These are phyloP conservation scores for Caryocar brasiliense DNA, from an alignment of 441 rosid species.

Conservation along the genomic window DNA sequence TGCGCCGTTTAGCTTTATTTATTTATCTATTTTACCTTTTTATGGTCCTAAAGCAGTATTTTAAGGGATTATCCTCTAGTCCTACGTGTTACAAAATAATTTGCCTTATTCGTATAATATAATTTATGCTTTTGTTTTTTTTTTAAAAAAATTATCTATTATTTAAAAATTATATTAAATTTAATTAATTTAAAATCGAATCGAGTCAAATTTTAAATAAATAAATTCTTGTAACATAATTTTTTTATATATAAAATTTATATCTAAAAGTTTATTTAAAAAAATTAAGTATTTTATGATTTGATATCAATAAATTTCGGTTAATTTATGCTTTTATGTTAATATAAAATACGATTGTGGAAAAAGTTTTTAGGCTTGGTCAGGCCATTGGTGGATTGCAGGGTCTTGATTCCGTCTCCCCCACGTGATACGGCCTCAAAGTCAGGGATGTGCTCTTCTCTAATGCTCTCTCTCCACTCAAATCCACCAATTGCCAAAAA, in stretches of 20 bases:
- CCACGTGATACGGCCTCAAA: constrained; percentile 79
- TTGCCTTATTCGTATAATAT: not conserved
- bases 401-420: constrained; percentile 32
- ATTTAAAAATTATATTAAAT: no score
- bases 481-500: constrained; percentile 22
- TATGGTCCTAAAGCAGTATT: constrained; percentile 17
- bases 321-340: no score
- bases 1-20: constrained; percentile 56
- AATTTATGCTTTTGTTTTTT: no score
- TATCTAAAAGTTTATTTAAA: no score
- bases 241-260: no score
- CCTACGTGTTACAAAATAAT: not conserved
- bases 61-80: constrained; percentile 13
- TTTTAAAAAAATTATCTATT: no score
- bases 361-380: constrained; percentile 14
- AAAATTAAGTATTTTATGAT: no score
- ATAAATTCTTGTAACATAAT: no score
- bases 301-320: no score
- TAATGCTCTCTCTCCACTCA: constrained; percentile 7
- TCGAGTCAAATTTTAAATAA: no score
- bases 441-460: constrained; percentile 52
- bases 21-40: constrained; percentile 12
- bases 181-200: no score
- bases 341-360: not conserved
- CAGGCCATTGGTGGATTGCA: constrained; percentile 23